Evolutionary conservation across 805 yeast genomes (phyloP), one percentile per base, ranked within the genome.

Genomic region (Ogataea nonfermentans): DNA sequence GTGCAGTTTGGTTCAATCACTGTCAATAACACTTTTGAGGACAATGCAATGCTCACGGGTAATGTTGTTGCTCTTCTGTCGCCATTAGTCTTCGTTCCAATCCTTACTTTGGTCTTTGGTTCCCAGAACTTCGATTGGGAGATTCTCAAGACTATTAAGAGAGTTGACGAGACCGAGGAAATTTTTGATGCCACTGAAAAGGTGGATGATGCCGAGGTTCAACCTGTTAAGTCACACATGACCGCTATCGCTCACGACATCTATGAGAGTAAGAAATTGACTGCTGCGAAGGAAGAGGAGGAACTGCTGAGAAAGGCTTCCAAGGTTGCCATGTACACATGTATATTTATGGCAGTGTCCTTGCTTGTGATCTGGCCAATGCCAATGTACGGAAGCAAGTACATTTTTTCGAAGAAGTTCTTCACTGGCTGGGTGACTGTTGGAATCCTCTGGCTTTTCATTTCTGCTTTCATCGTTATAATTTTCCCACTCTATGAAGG

Each of bases 361-460:
- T 65, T 88, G 35, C 64, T 88, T 23, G 73, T 89, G 17, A 55
- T 88, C 22, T 87, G 95, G 93, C 96, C 96, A 54, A 84, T 88
- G 88, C 96, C 96, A 49, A 82, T 89, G 93, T 88, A 82, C 60
- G 96, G 95, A 23, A 57, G 82, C 4, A 72, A 75, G 3, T 88
- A 88, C 56, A 69, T 88, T 28, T 89, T 88, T 63, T 77, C 86
- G 37, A 80, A 76, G 60, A 63, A 61, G 41, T 86, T 86, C 65
- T 89, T 88, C 63, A 84, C 93, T 6, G 96, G 95, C 31, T 89
- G 96, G 96, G 75, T 89, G 34, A 78, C 73, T 25, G 95, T 88
- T 22, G 79, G 82, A 43, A 77, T 89, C 37, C 78, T 87, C 43
- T 88, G 95, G 95, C 65, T 86, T 24, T 86, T 85, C 64, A 68